phyloP scores from a whole-genome alignment of 257 asterid species.

The Solanum virginianum region DNA sequence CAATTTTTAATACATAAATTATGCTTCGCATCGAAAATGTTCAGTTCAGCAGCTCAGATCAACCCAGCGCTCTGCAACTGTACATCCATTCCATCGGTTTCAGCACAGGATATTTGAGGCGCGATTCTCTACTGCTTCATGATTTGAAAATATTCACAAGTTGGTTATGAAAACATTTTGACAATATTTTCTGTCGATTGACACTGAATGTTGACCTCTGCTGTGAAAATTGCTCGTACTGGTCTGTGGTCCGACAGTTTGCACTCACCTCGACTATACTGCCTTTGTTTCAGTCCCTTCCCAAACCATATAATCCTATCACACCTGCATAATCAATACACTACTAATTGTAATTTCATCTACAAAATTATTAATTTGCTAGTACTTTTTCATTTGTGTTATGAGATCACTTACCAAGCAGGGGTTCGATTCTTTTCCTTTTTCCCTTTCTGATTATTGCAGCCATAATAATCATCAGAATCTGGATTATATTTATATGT shows the following conservation, averaged over 20 bases:
- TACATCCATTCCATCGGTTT: background rate
- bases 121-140: background rate
- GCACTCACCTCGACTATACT: constrained; percentile 40
- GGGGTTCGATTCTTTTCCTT: constrained; percentile 37
- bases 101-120: background rate
- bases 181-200: background rate
- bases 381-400: background rate
- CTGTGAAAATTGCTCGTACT: constrained; percentile 37
- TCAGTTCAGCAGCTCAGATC: background rate
- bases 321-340: constrained; percentile 30
- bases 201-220: constrained; percentile 15
- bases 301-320: constrained; percentile 61
- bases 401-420: constrained; percentile 35
- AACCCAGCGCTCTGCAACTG: background rate
- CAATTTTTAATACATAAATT: background rate
- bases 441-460: constrained; percentile 18
- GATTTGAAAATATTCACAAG: background rate
- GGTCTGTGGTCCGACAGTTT: constrained; percentile 63
- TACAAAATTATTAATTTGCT: background rate
- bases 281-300: constrained; percentile 38
- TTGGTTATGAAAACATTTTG: background rate
- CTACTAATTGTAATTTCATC: background rate
- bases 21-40: background rate
- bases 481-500: constrained; percentile 43
- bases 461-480: constrained; percentile 46